A percentile compares a stretch with the other conserved stretches of the same genome.
These are phyloP conservation scores for Pseudogymnoascus sp. DNA, from an alignment of 2,329 filamentous ascomycete species.

Conservation along the genomic window DNA sequence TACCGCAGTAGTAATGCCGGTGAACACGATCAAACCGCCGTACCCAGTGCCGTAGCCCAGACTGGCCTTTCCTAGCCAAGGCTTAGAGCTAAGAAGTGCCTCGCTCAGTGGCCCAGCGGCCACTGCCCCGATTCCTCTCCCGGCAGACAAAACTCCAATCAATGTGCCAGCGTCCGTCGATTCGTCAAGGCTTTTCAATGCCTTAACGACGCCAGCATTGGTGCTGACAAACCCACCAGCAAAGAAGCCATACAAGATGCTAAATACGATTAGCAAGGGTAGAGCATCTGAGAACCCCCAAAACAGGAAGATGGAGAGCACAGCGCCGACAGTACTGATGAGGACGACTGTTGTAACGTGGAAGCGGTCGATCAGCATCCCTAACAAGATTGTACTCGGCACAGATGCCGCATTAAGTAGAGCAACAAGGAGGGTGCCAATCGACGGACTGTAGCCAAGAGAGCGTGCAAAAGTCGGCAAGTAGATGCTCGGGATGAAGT, in stretches of 20 bases:
- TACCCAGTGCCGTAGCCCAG: slow-evolving; percentile 45
- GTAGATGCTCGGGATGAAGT: slow-evolving; percentile 49
- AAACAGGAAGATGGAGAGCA: slow-evolving; percentile 42
- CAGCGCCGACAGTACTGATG: slow-evolving; percentile 43
- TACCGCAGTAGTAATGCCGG: slow-evolving; percentile 44
- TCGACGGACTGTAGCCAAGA: slow-evolving; percentile 33
- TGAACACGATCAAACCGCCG: slow-evolving; percentile 49
- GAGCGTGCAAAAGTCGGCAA: slow-evolving; percentile 43
- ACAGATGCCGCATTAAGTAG: slow-evolving; percentile 44
- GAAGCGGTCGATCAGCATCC: slow-evolving; percentile 37
- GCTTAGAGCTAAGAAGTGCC: slow-evolving; percentile 39
- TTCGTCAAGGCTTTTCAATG: slow-evolving; percentile 17
- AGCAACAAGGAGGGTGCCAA: slow-evolving; percentile 41
- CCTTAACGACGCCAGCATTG: slow-evolving; percentile 33
- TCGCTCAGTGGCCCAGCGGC: slow-evolving; percentile 50
- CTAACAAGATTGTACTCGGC: slow-evolving; percentile 34
- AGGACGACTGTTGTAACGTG: slow-evolving; percentile 38
- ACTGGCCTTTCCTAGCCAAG: slow-evolving; percentile 36
- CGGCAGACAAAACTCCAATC: slow-evolving; percentile 44
- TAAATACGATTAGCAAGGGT: slow-evolving; percentile 42
- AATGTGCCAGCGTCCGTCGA: slow-evolving; percentile 27
- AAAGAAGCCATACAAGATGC: slow-evolving; percentile 50
- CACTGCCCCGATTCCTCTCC: slow-evolving; percentile 55
- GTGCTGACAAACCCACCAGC: slow-evolving; percentile 45
- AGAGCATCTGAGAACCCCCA: slow-evolving; percentile 46